Conservation (phyloP, 208 protist species). For the Lotmaria passim region DNA sequence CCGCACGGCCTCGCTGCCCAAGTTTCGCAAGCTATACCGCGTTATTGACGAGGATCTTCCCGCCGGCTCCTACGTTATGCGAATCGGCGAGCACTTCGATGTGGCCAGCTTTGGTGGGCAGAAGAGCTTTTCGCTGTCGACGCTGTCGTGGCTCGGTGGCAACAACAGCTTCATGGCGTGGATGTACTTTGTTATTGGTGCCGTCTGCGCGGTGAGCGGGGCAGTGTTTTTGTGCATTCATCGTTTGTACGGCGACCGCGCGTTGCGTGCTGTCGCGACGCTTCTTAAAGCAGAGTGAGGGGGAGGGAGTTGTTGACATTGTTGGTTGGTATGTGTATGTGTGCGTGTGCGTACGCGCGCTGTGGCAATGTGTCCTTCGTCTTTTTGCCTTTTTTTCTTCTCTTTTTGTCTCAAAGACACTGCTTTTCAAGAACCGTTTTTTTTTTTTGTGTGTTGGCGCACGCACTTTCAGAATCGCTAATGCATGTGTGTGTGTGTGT, state of each 20-base stretch:
- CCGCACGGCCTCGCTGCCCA: slow-evolving; percentile 94
- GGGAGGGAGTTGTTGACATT: too few relatives aligned
- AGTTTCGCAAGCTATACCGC: slow-evolving; percentile 98
- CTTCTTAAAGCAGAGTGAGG: slow-evolving; percentile 34
- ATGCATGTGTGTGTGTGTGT: too few relatives aligned
- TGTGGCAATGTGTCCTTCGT: slow-evolving; percentile 9
- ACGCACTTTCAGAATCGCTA: too few relatives aligned
- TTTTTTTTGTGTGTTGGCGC: too few relatives aligned
- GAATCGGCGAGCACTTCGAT: slow-evolving; percentile 92
- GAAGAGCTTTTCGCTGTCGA: slow-evolving; percentile 96
- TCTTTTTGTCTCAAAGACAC: too few relatives aligned
- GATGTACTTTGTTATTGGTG: slow-evolving; percentile 94
- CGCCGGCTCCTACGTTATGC: slow-evolving; percentile 90
- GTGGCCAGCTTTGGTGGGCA: slow-evolving; percentile 90
- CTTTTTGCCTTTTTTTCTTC: slow-evolving; percentile 1
- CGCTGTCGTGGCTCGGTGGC: slow-evolving; percentile 95
- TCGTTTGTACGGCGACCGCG: slow-evolving; percentile 42
- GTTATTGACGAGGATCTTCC: slow-evolving; percentile 84
- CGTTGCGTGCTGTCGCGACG: slow-evolving; percentile 43
- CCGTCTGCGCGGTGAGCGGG: slow-evolving; percentile 81
- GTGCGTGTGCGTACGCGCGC: not conserved
- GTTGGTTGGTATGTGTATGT: not conserved
- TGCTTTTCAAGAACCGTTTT: too few relatives aligned
- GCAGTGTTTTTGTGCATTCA: slow-evolving; percentile 61
- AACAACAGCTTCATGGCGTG: slow-evolving; percentile 94